Evolutionary conservation across 352 stramenopile species (phyloP).

Genomic region (Phytophthora lateralis): DNA sequence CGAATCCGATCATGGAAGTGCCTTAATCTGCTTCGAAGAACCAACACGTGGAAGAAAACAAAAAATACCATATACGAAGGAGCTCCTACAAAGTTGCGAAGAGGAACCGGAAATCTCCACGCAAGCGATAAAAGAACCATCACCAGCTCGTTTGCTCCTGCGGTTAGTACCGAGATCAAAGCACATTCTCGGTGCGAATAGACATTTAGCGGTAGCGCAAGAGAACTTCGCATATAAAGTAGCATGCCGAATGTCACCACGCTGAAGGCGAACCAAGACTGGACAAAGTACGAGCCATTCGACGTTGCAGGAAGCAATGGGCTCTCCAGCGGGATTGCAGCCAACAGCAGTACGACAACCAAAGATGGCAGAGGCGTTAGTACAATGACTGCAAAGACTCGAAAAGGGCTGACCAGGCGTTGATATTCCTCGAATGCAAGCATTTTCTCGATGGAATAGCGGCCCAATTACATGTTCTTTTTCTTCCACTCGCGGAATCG

Average conservation of each 20-base stretch:
- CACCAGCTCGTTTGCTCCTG: constrained; percentile 13
- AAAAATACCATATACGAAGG: background rate
- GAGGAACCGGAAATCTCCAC: constrained; percentile 27
- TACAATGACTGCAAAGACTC: constrained; percentile 18
- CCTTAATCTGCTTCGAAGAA: background rate
- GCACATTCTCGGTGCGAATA: constrained; percentile 22
- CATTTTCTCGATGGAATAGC: constrained; percentile 35
- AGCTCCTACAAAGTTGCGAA: constrained; percentile 18
- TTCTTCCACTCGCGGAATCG: constrained; percentile 19
- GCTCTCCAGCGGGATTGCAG: constrained; percentile 15
- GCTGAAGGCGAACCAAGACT: constrained; percentile 14
- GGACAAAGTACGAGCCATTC: constrained; percentile 12
- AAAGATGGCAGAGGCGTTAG: constrained; percentile 20
- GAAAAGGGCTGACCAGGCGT: background rate
- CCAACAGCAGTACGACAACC: constrained; percentile 7
- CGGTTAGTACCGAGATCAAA: constrained; percentile 9
- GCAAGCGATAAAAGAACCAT: constrained; percentile 1
- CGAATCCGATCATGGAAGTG: background rate
- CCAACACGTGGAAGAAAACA: background rate
- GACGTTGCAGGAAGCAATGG: background rate
- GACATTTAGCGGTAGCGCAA: constrained; percentile 3
- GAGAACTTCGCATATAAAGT: constrained; percentile 13
- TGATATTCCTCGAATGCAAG: constrained; percentile 30
- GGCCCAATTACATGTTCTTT: constrained; percentile 20
- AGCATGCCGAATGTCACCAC: constrained; percentile 15